Conservation (phyloP, 2,329 filamentous ascomycete genomes). For the Colletotrichum cereale region DNA sequence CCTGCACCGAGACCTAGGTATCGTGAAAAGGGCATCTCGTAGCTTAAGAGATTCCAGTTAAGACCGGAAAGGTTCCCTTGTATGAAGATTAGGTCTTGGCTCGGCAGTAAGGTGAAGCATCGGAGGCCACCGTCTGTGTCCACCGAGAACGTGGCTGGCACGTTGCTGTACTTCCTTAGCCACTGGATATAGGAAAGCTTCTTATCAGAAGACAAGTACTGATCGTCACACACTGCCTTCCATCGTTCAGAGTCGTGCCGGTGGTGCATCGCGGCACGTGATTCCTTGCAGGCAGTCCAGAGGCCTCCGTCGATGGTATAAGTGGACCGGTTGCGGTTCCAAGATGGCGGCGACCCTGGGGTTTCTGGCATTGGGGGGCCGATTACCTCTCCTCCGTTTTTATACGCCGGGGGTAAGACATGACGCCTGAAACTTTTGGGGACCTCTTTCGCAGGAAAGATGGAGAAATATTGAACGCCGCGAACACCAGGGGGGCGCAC, state of each 20-base stretch:
- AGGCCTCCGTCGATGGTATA: constrained; percentile 1
- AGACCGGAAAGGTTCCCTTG: accelerated
- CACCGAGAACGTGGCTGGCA: not conserved
- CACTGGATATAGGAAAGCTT: too few species aligned
- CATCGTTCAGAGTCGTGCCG: not conserved
- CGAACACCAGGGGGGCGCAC: not conserved
- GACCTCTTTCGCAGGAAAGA: not conserved
- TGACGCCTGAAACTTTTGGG: not conserved
- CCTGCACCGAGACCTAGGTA: not conserved
- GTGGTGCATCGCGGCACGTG: constrained; percentile 5
- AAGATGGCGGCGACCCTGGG: not conserved
- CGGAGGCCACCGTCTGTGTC: not conserved
- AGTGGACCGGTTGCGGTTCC: not conserved
- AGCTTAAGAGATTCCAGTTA: accelerated
- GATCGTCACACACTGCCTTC: not conserved
- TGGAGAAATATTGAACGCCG: constrained; percentile 3
- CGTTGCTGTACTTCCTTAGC: too few species aligned
- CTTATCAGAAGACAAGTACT: too few species aligned
- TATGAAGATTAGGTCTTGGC: not conserved
- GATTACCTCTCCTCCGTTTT: not conserved
- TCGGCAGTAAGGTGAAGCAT: not conserved
- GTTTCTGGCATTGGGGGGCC: not conserved
- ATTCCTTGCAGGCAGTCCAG: constrained; percentile 21
- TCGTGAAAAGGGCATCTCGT: not conserved
- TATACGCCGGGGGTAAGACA: accelerated